These are phyloP conservation scores for Sphaceloma murrayae DNA, from an alignment of 2,329 filamentous ascomycete genomes.

Conservation along the genomic window DNA sequence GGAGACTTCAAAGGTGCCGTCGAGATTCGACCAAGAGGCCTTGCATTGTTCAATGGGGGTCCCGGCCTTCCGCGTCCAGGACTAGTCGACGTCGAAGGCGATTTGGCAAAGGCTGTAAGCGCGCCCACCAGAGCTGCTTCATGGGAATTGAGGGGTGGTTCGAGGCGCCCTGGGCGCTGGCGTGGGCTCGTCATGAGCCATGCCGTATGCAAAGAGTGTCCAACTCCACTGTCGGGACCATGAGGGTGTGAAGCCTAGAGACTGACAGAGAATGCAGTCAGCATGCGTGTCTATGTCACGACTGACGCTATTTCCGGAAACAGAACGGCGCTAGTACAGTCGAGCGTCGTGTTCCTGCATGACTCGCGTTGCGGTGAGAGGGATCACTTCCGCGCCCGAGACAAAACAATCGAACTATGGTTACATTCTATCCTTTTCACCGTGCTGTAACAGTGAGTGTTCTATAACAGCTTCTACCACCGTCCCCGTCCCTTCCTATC, in stretches of 20 bases:
- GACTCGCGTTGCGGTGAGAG: too few relatives aligned
- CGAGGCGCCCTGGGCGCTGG: slow-evolving; percentile 12
- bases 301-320: slow-evolving; percentile 1
- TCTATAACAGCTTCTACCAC: too few relatives aligned
- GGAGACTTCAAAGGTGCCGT: not conserved
- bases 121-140: slow-evolving; percentile 13
- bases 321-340: not conserved
- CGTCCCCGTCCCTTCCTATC: too few relatives aligned
- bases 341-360: slow-evolving; percentile 4
- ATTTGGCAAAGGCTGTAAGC: slow-evolving; percentile 15
- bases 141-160: slow-evolving; percentile 9
- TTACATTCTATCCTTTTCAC: too few relatives aligned
- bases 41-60: not conserved
- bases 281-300: not conserved
- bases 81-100: slow-evolving; percentile 2
- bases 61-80: not conserved
- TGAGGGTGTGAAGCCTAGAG: slow-evolving; percentile 1
- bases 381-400: too few relatives aligned
- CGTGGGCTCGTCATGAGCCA: slow-evolving; percentile 17
- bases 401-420: too few relatives aligned
- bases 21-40: not conserved
- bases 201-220: slow-evolving; percentile 3
- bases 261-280: not conserved
- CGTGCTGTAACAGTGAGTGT: too few relatives aligned
- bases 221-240: not conserved